These are phyloP conservation scores for Heteromeles arbutifolia DNA, from an alignment of 306 rosid species.

Conservation along the genomic window DNA sequence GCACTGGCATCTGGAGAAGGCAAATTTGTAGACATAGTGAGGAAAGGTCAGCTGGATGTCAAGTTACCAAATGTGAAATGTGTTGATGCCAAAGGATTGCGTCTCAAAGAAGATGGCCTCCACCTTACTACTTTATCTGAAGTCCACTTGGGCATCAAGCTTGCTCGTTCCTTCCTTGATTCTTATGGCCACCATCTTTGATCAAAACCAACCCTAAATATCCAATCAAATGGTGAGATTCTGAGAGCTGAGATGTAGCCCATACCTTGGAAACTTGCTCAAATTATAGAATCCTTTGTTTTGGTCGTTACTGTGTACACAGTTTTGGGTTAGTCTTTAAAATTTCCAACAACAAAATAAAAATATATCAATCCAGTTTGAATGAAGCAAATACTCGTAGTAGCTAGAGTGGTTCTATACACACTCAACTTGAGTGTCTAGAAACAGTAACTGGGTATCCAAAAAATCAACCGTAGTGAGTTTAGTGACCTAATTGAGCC, in stretches of 20 bases:
- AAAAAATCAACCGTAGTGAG: too few relatives aligned
- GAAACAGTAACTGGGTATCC: too few relatives aligned
- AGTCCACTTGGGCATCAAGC: conserved; percentile 40
- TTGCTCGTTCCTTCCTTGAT: conserved; percentile 36
- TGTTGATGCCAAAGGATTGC: conserved; percentile 45
- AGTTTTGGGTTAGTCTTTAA: too few relatives aligned
- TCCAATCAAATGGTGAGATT: too few relatives aligned
- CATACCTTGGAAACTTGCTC: background rate
- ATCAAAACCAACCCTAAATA: too few relatives aligned
- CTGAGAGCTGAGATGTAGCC: background rate
- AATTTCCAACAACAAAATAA: too few relatives aligned
- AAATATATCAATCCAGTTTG: too few relatives aligned
- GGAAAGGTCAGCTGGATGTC: conserved; percentile 44
- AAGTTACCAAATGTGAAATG: conserved; percentile 34
- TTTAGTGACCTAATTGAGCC: too few relatives aligned
- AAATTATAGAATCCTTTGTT: background rate
- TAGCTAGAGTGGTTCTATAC: too few relatives aligned
- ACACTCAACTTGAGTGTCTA: too few relatives aligned
- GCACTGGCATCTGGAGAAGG: conserved; percentile 70
- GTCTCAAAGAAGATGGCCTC: conserved; percentile 37
- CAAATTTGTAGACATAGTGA: conserved; percentile 30
- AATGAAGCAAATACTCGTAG: too few relatives aligned
- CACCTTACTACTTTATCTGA: conserved; percentile 47
- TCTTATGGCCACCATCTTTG: background rate
- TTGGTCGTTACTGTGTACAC: too few relatives aligned